Evolutionary conservation across 768 basidiomycete species (phyloP), one percentile per base, ranked within the genome.

Genomic region (Suillus subaureus): DNA sequence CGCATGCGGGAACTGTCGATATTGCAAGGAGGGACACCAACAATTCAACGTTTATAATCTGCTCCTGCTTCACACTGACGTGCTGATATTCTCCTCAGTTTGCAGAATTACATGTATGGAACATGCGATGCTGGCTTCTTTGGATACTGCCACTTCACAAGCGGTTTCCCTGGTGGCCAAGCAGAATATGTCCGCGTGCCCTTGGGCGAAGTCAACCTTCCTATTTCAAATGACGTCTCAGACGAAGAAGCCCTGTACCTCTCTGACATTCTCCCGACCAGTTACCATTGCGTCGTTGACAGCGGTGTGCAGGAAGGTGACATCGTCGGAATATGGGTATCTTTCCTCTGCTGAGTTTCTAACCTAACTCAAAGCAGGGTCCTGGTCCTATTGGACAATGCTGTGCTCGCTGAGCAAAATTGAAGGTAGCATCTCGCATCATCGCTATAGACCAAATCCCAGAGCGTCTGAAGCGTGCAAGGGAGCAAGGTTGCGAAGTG

Each of bases 21-120:
- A 85, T 76, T 93, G 92, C 84, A 77, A 91, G 75, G 75, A 92
- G 74, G 90, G 90, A 70, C 79, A 92, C 89, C 11, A 91, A 91
- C 75, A 82, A 83, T 60, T 88, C 87, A 4, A 81, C 83, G 83
- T 84, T 72, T 67, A 84, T 81, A 65, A 43, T 52, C 54, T 63
- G 47, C 61, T 69, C 72, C 69, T 65, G 16, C 45, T 62, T 33
- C 28, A 51, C 18, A 18, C 26, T 15, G 21, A 28, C 1, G 5
- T 43, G n/a, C 23, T 65, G 26, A 51, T 16, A 26, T 62, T 28
- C 35, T 49, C 51, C 2, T 43, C 40, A 84, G 84, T 4, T 75
- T 90, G 8, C 80, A 84, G 68, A 84, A 86, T 49, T 78, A 79
- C 18, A 83, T 90, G 83, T 90, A 88, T 70, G 89, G 89, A 12